Evolutionary conservation across 139 green algal species (phyloP).

Genomic region (Spirogloea muscicola): DNA sequence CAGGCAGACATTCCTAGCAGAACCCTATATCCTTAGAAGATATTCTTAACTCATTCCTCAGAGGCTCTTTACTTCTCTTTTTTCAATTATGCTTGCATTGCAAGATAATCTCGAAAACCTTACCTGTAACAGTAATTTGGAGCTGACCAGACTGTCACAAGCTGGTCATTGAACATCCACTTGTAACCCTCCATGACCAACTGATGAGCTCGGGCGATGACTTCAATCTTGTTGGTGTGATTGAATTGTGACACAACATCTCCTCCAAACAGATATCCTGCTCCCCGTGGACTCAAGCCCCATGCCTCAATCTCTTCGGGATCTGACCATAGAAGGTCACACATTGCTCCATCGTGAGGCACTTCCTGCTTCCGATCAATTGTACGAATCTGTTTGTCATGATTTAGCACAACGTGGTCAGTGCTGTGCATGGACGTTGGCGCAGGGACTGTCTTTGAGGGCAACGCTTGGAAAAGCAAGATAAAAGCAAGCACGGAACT

Average conservation of each 20-base stretch:
- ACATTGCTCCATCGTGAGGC: slow-evolving; percentile 98
- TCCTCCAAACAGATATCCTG: slow-evolving; percentile 94
- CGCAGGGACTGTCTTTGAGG: too few species aligned
- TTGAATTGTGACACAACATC: slow-evolving; percentile 71
- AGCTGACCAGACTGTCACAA: slow-evolving; percentile 97
- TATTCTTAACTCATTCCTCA: too few species aligned
- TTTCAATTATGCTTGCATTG: too few species aligned
- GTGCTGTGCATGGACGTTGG: neutral
- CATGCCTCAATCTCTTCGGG: slow-evolving; percentile 97
- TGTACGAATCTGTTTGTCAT: slow-evolving; percentile 78
- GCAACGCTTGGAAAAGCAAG: too few species aligned
- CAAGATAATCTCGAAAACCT: slow-evolving; percentile 3
- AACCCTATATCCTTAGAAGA: too few species aligned
- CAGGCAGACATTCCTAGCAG: too few species aligned
- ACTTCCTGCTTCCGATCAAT: slow-evolving; percentile 99
- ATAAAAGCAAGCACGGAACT: too few species aligned
- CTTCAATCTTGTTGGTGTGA: slow-evolving; percentile 57
- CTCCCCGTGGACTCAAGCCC: slow-evolving; percentile 76
- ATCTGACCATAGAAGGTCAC: slow-evolving; percentile 90
- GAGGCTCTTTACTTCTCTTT: too few species aligned
- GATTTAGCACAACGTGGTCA: neutral
- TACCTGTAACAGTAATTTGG: slow-evolving; percentile 99
- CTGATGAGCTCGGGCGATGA: slow-evolving; percentile 91
- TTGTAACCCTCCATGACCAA: slow-evolving; percentile 99
- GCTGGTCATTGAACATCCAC: slow-evolving; percentile 92